These are phyloP conservation scores for Erysimum cheiranthoides DNA, from an alignment of 345 rosid species.

Conservation along the genomic window DNA sequence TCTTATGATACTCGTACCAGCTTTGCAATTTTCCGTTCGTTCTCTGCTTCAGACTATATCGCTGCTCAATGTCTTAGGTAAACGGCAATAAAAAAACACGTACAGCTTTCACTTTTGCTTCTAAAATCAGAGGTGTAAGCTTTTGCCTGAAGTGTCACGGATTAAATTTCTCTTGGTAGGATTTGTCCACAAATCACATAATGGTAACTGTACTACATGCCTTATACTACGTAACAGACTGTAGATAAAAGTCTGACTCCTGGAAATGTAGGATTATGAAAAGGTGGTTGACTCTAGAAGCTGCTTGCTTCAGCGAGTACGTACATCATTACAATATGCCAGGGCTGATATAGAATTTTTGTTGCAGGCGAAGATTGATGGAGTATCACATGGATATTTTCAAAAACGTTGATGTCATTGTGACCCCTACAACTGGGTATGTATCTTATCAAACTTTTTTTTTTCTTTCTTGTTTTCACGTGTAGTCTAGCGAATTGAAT, in stretches of 20 bases:
- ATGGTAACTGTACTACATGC: not conserved
- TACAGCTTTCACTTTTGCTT: slow-evolving; percentile 12
- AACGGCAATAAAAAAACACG: slow-evolving; percentile 12
- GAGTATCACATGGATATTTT: slow-evolving; percentile 80
- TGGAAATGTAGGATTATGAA: slow-evolving; percentile 7
- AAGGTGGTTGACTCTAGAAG: slow-evolving; percentile 23
- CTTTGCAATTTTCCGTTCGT: slow-evolving; percentile 73
- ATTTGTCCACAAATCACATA: not conserved
- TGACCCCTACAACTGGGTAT: slow-evolving; percentile 88
- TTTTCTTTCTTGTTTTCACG: no score
- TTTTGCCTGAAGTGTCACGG: slow-evolving; percentile 4
- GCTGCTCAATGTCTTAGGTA: slow-evolving; percentile 82
- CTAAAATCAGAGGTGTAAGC: slow-evolving; percentile 3
- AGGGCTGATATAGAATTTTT: slow-evolving; percentile 21
- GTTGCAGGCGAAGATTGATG: slow-evolving; percentile 81
- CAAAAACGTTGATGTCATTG: slow-evolving; percentile 80
- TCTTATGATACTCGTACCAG: slow-evolving; percentile 71
- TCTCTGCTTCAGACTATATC: slow-evolving; percentile 78
- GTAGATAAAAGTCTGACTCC: not conserved
- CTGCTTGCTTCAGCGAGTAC: slow-evolving; percentile 10
- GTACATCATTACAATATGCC: not conserved
- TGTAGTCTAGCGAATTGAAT: not conserved
- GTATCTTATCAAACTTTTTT: no score
- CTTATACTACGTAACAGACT: not conserved
- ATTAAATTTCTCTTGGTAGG: not conserved